Evolutionary conservation across 768 basidiomycete species (phyloP), one percentile per base, ranked within the genome.

Genomic region (Neoboletus subvelutipes): DNA sequence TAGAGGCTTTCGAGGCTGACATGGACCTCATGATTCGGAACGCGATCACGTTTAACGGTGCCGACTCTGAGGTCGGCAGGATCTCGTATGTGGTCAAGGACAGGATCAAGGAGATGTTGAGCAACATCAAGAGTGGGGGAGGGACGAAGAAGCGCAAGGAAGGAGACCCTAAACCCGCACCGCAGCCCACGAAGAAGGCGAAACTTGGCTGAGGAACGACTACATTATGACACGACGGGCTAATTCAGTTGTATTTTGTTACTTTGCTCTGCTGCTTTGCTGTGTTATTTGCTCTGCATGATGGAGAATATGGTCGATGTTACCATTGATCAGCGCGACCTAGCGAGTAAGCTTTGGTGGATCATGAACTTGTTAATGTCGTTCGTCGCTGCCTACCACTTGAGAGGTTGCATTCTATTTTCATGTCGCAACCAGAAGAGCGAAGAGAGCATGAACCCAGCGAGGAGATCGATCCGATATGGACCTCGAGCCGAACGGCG

Each of bases 21-120:
- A 73, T 95, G 52, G 83, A 88, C 43, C 80, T 95, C 42, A 96
- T 98, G 94, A 73, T 92, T 56, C 75, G 83, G 57, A 98, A 98
- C 67, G 92, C 95, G 17, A 82, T 90, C 70, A 83, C 80, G 52
- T 98, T 97, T 80, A 98, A 98, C 62, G 90, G 89, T 0, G 76
- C 76, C 2, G 85, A 87, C 45, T 90, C 90, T 3, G 88, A 91
- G 55, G 89, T 92, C n/a, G 92, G 87, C 17, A 67, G 75, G 42
- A 74, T 88, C 39, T 82, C 90, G 9, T 64, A 73, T n/a, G 64
- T 69, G 31, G 66, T 87, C 47, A 76, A 76, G 45, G 76, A 80
- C 50, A 83, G 80, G 60, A 76, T 82, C 62, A 80, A 75, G 61
- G 84, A 86, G 50, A 68, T 88, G 61, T 56, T 85, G 64, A 73